Evolutionary conservation across 495 filamentous ascomycete genomes (phyloP).

Genomic region (Aspergillus avenaceus): DNA sequence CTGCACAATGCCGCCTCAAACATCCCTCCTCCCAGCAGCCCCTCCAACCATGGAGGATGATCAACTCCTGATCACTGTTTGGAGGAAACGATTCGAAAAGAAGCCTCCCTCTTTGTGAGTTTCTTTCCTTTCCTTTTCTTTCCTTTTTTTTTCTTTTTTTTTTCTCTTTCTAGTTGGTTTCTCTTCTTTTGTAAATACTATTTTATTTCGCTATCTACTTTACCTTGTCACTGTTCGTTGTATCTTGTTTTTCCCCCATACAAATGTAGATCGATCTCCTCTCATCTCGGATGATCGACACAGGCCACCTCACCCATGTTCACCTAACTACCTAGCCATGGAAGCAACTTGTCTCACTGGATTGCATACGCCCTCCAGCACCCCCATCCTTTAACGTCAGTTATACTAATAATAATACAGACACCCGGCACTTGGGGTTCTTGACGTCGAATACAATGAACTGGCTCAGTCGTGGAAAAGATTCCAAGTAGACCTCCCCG

Average conservation of each 20-base stretch:
- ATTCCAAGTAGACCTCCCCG: constrained; percentile 32
- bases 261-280: neutral
- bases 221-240: neutral
- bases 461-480: constrained; percentile 40
- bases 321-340: neutral
- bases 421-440: constrained; percentile 30
- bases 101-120: constrained; percentile 19
- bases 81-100: constrained; percentile 21
- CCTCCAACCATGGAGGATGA: constrained; percentile 11
- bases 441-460: constrained; percentile 45
- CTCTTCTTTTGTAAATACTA: neutral
- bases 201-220: neutral
- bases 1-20: constrained; percentile 13
- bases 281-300: constrained; percentile 11
- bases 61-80: constrained; percentile 9
- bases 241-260: neutral
- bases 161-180: neutral
- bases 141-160: neutral
- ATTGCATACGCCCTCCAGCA: neutral
- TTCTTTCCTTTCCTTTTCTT: neutral
- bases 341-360: neutral
- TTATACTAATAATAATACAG: constrained; percentile 14
- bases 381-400: neutral
- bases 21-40: constrained; percentile 7
- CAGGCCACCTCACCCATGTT: constrained; percentile 1